Evolutionary conservation across 805 yeast genomes (phyloP).

Genomic region (Lipomyces kockii): DNA sequence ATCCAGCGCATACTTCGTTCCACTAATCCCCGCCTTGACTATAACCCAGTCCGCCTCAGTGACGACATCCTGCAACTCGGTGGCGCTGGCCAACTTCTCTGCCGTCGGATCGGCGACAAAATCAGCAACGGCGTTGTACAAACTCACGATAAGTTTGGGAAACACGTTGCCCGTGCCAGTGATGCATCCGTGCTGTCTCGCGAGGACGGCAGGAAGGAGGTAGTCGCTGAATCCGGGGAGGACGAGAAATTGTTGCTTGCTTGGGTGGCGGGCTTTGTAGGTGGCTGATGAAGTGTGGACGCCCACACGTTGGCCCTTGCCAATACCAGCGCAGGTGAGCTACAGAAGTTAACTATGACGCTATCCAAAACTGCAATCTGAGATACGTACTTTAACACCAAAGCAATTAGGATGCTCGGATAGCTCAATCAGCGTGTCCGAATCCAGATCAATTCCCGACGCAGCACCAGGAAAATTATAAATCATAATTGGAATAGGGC

Average conservation of each 20-base stretch:
- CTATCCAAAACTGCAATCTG: background rate
- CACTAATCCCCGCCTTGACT: slow-evolving; percentile 36
- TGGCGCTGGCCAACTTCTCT: slow-evolving; percentile 47
- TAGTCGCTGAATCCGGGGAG: slow-evolving; percentile 60
- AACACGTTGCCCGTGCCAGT: slow-evolving; percentile 61
- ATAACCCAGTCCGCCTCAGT: slow-evolving; percentile 53
- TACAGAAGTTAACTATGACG: background rate
- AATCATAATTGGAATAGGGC: slow-evolving; percentile 52
- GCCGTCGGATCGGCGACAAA: slow-evolving; percentile 19
- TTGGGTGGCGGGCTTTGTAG: slow-evolving; percentile 40
- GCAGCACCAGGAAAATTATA: slow-evolving; percentile 58
- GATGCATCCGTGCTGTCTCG: slow-evolving; percentile 57
- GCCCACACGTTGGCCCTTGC: slow-evolving; percentile 56
- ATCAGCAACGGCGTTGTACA: slow-evolving; percentile 37
- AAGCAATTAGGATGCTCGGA: slow-evolving; percentile 49
- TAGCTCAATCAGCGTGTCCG: slow-evolving; percentile 49
- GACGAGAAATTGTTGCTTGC: slow-evolving; percentile 48
- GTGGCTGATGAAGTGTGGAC: slow-evolving; percentile 45
- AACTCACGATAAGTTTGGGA: slow-evolving; percentile 55
- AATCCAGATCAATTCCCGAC: slow-evolving; percentile 49
- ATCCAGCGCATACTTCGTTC: slow-evolving; percentile 38
- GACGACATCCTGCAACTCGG: slow-evolving; percentile 50
- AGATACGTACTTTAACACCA: slow-evolving; percentile 43
- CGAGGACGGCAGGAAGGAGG: slow-evolving; percentile 53
- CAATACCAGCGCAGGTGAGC: slow-evolving; percentile 50